phyloP scores from a whole-genome alignment of 106 monocot species.

The Dendrobium huoshanense region DNA sequence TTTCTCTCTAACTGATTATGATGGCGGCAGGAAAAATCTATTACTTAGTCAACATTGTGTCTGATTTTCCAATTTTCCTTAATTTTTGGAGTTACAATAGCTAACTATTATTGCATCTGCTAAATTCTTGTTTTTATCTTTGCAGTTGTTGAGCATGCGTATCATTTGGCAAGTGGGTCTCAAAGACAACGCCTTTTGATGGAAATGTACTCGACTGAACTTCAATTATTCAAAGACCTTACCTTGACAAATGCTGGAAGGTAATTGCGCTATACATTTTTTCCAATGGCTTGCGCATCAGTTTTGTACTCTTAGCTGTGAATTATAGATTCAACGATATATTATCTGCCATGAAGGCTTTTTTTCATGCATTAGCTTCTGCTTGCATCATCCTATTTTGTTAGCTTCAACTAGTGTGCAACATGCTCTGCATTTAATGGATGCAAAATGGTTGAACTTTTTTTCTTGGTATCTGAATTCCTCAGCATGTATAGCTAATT shows the following conservation, averaged over 20 bases:
- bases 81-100: background rate
- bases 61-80: background rate
- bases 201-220: constrained; percentile 86
- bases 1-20: background rate
- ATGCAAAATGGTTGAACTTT: background rate
- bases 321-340: background rate
- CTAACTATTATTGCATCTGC: background rate
- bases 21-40: background rate
- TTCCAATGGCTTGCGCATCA: background rate
- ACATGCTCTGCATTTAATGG: background rate
- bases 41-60: background rate
- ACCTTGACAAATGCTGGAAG: constrained; percentile 52
- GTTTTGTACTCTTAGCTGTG: background rate
- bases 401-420: background rate
- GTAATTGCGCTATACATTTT: constrained; percentile 22
- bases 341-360: background rate
- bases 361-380: background rate
- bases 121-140: constrained; percentile 5
- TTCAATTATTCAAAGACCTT: constrained; percentile 83
- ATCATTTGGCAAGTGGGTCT: constrained; percentile 66
- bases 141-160: constrained; percentile 86
- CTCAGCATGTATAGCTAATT: background rate
- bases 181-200: constrained; percentile 69
- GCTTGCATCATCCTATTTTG: background rate
- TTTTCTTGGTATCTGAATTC: background rate